Evolutionary conservation across 2,329 filamentous ascomycete genomes (phyloP).

Genomic region (Pseudogymnoascus sp.): DNA sequence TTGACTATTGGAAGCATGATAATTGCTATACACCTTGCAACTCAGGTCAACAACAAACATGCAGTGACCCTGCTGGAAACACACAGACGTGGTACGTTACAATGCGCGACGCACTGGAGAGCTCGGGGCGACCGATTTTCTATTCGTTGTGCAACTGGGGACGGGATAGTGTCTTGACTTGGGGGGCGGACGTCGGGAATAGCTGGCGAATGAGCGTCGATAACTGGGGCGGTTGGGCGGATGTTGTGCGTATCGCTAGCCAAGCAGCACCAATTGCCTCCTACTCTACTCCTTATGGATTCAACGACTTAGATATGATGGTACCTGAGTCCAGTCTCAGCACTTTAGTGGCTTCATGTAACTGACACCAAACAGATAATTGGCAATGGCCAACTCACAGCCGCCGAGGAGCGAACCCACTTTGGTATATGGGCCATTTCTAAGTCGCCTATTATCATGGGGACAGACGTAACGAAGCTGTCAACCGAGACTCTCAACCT

Average conservation of each 20-base stretch:
- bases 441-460: constrained; percentile 1
- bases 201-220: constrained; percentile 41
- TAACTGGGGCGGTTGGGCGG: constrained; percentile 24
- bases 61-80: constrained; percentile 15
- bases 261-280: background rate
- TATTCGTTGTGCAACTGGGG: constrained; percentile 39
- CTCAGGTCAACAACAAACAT: constrained; percentile 29
- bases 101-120: constrained; percentile 28
- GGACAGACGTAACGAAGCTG: background rate
- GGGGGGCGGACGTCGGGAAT: constrained; percentile 43
- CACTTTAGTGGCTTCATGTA: background rate
- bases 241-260: background rate
- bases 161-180: constrained; percentile 41
- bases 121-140: constrained; percentile 27
- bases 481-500: background rate
- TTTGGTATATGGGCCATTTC: background rate
- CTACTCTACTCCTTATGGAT: background rate
- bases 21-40: constrained; percentile 48
- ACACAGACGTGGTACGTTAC: constrained; percentile 24
- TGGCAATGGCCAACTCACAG: constrained; percentile 25
- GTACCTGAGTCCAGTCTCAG: background rate
- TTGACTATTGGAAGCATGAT: constrained; percentile 46
- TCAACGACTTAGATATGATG: constrained; percentile 2
- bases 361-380: constrained; percentile 15
- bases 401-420: constrained; percentile 23